phyloP scores from a whole-genome alignment of 352 stramenopile genomes.

The Phytophthora hibernalis region DNA sequence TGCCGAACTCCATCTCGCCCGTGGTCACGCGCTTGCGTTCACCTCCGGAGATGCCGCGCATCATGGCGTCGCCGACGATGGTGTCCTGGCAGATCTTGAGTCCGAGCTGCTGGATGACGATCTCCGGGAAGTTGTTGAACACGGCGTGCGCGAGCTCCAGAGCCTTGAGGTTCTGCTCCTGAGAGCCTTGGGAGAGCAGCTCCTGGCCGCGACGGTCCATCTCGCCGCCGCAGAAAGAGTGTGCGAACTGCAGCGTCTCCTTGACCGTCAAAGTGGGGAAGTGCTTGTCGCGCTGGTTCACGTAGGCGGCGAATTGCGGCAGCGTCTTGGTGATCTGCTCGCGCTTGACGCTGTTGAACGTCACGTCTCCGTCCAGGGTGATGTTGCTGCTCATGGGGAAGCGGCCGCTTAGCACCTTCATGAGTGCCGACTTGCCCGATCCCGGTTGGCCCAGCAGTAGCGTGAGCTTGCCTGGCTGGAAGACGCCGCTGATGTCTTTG shows the following conservation, averaged over 20 bases:
- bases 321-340: conserved; percentile 37
- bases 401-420: conserved; percentile 48
- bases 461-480: conserved; percentile 43
- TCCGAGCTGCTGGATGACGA: conserved; percentile 47
- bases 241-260: conserved; percentile 44
- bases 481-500: conserved; percentile 39
- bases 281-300: conserved; percentile 46
- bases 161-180: conserved; percentile 35
- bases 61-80: conserved; percentile 55
- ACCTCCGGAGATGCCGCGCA: conserved; percentile 64
- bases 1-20: conserved; percentile 84
- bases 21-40: conserved; percentile 69
- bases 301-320: conserved; percentile 45
- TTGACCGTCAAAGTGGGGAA: conserved; percentile 41
- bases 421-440: conserved; percentile 37
- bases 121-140: conserved; percentile 44
- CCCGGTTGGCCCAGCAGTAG: conserved; percentile 37
- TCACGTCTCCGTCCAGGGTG: conserved; percentile 37
- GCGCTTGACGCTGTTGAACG: conserved; percentile 41
- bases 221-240: conserved; percentile 41
- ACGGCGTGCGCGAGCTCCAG: conserved; percentile 30
- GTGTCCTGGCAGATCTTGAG: conserved; percentile 51
- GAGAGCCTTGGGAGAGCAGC: conserved; percentile 38
- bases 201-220: conserved; percentile 26
- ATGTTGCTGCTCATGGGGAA: conserved; percentile 44